A percentile compares a stretch with the other conserved stretches of the same genome.
These are phyloP conservation scores for Colletotrichum chrysophilum DNA, from an alignment of 2,329 filamentous ascomycete species.

Conservation along the genomic window DNA sequence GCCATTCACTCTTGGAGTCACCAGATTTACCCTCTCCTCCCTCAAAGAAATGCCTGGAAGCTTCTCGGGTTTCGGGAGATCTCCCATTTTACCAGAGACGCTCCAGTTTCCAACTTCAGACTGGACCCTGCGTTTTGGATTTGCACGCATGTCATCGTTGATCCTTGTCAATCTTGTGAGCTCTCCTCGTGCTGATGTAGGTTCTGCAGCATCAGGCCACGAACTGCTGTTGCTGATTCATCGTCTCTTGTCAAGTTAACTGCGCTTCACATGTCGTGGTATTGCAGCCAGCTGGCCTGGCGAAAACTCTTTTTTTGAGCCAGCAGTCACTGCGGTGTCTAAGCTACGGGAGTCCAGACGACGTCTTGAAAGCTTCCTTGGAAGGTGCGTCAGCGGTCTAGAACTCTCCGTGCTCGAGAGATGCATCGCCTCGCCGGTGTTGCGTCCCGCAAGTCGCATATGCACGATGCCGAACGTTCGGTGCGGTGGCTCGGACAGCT, in stretches of 20 bases:
- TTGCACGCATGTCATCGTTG: not conserved
- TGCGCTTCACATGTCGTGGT: not conserved
- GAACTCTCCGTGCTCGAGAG: not conserved
- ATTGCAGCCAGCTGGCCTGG: not conserved
- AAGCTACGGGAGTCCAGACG: not conserved
- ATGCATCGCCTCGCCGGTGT: not conserved
- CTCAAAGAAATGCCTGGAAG: not conserved
- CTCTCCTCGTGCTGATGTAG: not conserved
- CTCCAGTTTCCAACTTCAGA: not conserved
- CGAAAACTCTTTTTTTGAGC: not conserved
- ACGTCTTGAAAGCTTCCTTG: not conserved
- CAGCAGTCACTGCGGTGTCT: not conserved
- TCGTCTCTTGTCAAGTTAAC: not conserved
- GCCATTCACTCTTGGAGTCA: not conserved
- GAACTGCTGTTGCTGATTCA: not conserved
- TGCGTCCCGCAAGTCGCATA: not conserved
- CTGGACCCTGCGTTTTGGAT: constrained; percentile 10
- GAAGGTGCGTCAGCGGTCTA: not conserved
- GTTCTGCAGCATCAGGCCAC: not conserved
- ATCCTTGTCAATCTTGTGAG: not conserved
- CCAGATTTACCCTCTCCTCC: not conserved
- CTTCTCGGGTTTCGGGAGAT: not conserved
- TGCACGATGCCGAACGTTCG: not conserved
- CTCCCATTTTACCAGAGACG: not conserved
- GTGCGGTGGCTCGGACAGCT: not conserved